phyloP scores from a whole-genome alignment of 225 moss, liverwort and hornwort genomes.

The Ulota crispa region DNA sequence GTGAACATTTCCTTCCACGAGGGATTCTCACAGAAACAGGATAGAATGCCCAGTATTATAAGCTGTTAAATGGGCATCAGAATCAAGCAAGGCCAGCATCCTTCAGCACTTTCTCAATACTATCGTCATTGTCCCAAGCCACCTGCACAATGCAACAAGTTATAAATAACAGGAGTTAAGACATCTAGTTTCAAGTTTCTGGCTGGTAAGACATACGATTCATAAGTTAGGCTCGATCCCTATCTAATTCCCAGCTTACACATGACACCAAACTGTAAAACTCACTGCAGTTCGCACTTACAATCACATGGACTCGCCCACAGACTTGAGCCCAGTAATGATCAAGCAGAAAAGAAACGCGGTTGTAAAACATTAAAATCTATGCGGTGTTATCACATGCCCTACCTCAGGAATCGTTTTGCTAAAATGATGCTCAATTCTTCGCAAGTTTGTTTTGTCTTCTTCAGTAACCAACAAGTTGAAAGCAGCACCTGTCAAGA shows the following conservation, averaged over 20 bases:
- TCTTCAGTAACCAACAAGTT: slow-evolving; percentile 67
- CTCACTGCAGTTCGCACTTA: not conserved
- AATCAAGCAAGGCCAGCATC: slow-evolving; percentile 81
- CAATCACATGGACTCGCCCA: not conserved
- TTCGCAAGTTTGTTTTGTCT: slow-evolving; percentile 66
- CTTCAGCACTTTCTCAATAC: slow-evolving; percentile 76
- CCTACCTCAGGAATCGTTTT: slow-evolving; percentile 66
- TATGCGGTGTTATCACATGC: not conserved
- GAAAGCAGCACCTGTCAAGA: slow-evolving; percentile 81
- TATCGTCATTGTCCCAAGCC: slow-evolving; percentile 86
- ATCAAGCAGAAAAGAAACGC: not conserved
- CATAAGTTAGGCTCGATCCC: not conserved
- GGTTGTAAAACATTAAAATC: not conserved
- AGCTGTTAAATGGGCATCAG: not conserved
- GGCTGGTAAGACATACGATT: not conserved
- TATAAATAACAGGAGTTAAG: slow-evolving; percentile 1
- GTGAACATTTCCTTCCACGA: slow-evolving; percentile 27
- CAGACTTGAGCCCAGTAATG: not conserved
- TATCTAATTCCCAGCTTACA: not conserved
- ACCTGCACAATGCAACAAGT: slow-evolving; percentile 56
- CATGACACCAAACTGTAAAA: no score
- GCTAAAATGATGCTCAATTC: slow-evolving; percentile 77
- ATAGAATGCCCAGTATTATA: not conserved
- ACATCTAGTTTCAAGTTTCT: not conserved
- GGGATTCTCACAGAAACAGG: slow-evolving; percentile 17